A percentile compares a stretch with the other conserved stretches of the same genome.
phyloP scores from a whole-genome alignment of 805 yeast genomes.

The Teunomyces funiuensis region DNA sequence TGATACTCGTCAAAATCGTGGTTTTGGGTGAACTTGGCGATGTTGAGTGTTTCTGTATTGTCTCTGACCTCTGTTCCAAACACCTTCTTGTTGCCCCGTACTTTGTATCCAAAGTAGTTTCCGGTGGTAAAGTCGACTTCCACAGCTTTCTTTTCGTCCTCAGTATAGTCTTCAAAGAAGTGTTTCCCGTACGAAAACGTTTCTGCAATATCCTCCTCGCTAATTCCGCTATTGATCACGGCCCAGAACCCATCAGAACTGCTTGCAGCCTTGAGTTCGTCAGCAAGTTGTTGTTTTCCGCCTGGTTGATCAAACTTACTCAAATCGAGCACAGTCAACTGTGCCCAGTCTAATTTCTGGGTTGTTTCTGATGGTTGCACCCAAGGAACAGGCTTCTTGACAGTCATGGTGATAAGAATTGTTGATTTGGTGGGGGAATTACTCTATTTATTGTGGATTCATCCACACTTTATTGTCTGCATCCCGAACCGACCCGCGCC shows the following conservation, averaged over 20 bases:
- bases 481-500: no score
- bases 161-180: slow-evolving; percentile 24
- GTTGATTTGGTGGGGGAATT: no score
- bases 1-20: slow-evolving; percentile 17
- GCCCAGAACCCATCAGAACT: slow-evolving; percentile 35
- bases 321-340: slow-evolving; percentile 26
- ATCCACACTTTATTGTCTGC: no score
- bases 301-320: slow-evolving; percentile 25
- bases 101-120: slow-evolving; percentile 34
- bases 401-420: background rate
- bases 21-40: slow-evolving; percentile 31
- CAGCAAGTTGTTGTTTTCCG: slow-evolving; percentile 26
- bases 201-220: slow-evolving; percentile 24
- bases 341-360: slow-evolving; percentile 32
- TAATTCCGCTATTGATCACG: slow-evolving; percentile 23
- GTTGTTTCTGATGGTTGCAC: slow-evolving; percentile 24
- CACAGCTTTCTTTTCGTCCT: slow-evolving; percentile 25
- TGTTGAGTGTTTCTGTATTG: slow-evolving; percentile 30
- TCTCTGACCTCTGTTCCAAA: slow-evolving; percentile 29
- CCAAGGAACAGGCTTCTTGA: slow-evolving; percentile 18
- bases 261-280: slow-evolving; percentile 25
- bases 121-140: slow-evolving; percentile 28
- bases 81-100: slow-evolving; percentile 29
- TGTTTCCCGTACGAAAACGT: slow-evolving; percentile 28
- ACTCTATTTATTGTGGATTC: no score